A percentile compares a stretch with the other conserved stretches of the same genome.
phyloP scores from a whole-genome alignment of 78 protist genomes.

The Dictyostelium brefeldianum region DNA sequence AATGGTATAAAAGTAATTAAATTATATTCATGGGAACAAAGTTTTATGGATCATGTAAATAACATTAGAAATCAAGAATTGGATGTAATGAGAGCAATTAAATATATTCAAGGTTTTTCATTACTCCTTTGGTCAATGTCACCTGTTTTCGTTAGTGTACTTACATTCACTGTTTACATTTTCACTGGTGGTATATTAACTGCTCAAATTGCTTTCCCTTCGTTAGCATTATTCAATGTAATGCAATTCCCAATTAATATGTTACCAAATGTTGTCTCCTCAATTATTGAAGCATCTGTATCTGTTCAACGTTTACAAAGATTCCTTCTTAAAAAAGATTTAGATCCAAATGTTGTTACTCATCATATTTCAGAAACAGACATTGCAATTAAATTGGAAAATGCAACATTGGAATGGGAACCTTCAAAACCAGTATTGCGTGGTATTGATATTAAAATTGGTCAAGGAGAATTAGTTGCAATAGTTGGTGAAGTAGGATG shows the following conservation, averaged over 20 bases:
- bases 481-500: slow-evolving; percentile 93
- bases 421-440: slow-evolving; percentile 33
- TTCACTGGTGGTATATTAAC: slow-evolving; percentile 77
- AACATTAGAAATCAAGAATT: slow-evolving; percentile 52
- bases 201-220: slow-evolving; percentile 90
- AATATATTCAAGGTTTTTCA: slow-evolving; percentile 57
- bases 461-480: slow-evolving; percentile 71
- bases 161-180: slow-evolving; percentile 82
- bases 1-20: slow-evolving; percentile 89
- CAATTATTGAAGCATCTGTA: slow-evolving; percentile 87
- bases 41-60: slow-evolving; percentile 62
- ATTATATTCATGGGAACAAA: slow-evolving; percentile 89
- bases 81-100: slow-evolving; percentile 2
- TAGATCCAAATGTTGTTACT: slow-evolving; percentile 71
- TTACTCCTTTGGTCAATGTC: slow-evolving; percentile 78
- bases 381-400: slow-evolving; percentile 16
- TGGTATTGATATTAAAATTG: slow-evolving; percentile 33
- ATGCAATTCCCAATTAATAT: slow-evolving; percentile 93
- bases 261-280: slow-evolving; percentile 85
- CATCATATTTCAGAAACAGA: not conserved
- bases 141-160: slow-evolving; percentile 86
- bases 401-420: slow-evolving; percentile 76
- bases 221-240: slow-evolving; percentile 90
- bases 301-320: slow-evolving; percentile 83
- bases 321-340: slow-evolving; percentile 74